Conservation (phyloP, 1,284 basidiomycete species). For the Sparassis latifolia region DNA sequence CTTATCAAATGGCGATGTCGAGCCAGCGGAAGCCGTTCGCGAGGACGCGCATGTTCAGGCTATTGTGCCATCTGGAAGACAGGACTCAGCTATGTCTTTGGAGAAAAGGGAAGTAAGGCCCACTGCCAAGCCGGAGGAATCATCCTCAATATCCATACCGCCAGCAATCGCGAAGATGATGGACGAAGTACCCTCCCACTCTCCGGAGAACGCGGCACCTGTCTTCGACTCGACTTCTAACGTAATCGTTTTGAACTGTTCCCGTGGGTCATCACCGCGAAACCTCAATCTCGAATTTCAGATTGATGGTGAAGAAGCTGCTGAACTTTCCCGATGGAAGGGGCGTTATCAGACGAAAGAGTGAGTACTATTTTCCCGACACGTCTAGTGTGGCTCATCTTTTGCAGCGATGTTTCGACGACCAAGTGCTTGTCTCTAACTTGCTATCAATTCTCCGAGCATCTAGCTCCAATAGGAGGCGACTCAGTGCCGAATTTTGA, state of each 20-base stretch:
- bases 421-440: slow-evolving; percentile 1
- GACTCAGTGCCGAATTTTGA: background rate
- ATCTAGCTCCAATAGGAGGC: background rate
- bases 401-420: slow-evolving; percentile 3
- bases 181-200: background rate
- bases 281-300: background rate
- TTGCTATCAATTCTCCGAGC: slow-evolving; percentile 4
- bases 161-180: too few relatives aligned
- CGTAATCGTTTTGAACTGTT: background rate
- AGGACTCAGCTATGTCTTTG: too few relatives aligned
- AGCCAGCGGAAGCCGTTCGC: too few relatives aligned
- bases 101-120: too few relatives aligned
- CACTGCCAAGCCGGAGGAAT: too few relatives aligned
- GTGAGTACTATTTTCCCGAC: background rate
- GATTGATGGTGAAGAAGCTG: background rate
- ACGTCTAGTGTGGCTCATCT: background rate
- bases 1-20: too few relatives aligned
- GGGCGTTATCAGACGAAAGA: background rate
- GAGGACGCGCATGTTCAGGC: too few relatives aligned
- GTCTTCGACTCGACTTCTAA: background rate
- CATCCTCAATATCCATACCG: too few relatives aligned
- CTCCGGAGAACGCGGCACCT: background rate
- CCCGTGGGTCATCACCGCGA: background rate
- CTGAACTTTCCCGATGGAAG: background rate
- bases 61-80: too few relatives aligned